phyloP scores from a whole-genome alignment of 75 land plant genomes.

The Selaginella moellendorffii region DNA sequence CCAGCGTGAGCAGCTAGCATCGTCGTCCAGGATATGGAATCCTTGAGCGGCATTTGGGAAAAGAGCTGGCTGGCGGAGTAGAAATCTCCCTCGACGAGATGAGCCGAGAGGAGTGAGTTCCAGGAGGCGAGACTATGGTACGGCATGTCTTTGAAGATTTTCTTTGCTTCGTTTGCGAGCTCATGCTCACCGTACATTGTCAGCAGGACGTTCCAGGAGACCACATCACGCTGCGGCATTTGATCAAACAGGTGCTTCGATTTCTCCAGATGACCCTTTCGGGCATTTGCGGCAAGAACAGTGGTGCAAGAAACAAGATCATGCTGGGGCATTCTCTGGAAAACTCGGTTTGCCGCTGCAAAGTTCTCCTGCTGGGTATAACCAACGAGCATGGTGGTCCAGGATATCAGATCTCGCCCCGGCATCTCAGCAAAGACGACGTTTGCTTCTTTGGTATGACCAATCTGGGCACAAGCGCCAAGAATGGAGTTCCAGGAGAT shows the following conservation, averaged over 20 bases:
- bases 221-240: constrained; percentile 2
- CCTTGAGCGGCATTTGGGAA: constrained; percentile 1
- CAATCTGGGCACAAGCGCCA: constrained; percentile 1
- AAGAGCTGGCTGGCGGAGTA: not conserved
- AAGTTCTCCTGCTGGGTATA: no score
- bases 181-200: constrained; percentile 1
- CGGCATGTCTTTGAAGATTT: constrained; percentile 1
- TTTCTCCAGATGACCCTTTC: constrained; percentile 1
- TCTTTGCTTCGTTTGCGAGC: constrained; percentile 1
- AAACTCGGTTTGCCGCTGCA: no score
- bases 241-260: not conserved
- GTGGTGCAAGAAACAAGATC: constrained; percentile 1
- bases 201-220: no score
- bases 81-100: not conserved
- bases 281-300: constrained; percentile 1
- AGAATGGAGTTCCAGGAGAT: not conserved
- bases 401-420: no score
- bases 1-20: not conserved
- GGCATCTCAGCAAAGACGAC: no score
- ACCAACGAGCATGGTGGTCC: no score
- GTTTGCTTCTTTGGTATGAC: constrained; percentile 1
- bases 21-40: constrained; percentile 1
- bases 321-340: no score
- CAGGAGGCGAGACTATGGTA: constrained; percentile 1
- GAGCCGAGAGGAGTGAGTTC: constrained; percentile 2